These are phyloP conservation scores for Claviceps paspali DNA, from an alignment of 2,329 filamentous ascomycete species.

Conservation along the genomic window DNA sequence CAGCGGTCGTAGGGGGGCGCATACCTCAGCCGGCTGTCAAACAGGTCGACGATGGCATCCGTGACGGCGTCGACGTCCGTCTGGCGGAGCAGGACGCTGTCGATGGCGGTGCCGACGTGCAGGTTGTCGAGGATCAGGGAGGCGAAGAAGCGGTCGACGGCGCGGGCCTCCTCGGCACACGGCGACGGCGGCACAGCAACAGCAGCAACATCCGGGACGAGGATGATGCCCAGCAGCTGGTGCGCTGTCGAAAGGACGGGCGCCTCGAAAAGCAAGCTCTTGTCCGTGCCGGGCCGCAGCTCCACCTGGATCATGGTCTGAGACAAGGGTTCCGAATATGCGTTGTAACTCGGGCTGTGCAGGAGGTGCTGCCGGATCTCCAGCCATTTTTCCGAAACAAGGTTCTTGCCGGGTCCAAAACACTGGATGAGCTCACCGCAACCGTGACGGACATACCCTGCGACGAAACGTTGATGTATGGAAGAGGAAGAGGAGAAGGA, in stretches of 20 bases:
- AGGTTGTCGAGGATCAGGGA: slow-evolving; percentile 2
- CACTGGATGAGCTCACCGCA: slow-evolving; percentile 5
- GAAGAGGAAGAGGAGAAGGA: too few species aligned
- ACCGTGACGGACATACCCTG: slow-evolving; percentile 5
- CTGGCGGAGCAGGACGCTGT: background rate
- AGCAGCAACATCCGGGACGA: background rate
- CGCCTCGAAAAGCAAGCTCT: slow-evolving; percentile 1
- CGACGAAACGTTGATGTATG: slow-evolving; percentile 4
- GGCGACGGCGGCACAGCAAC: background rate
- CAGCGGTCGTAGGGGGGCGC: slow-evolving; percentile 11
- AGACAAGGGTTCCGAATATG: background rate
- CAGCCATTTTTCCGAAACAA: background rate
- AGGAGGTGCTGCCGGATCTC: slow-evolving; percentile 3
- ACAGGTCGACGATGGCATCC: slow-evolving; percentile 9
- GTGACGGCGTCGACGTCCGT: background rate
- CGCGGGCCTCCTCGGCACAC: background rate
- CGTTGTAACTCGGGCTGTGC: slow-evolving; percentile 3
- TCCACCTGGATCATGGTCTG: background rate
- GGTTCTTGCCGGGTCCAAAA: slow-evolving; percentile 1
- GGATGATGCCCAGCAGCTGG: slow-evolving; percentile 4
- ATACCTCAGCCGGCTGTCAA: slow-evolving; percentile 13
- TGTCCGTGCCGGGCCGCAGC: background rate
- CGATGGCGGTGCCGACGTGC: background rate
- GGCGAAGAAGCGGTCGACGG: slow-evolving; percentile 5
- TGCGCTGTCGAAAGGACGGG: background rate